Percentiles rank a stretch among this genome's conserved stretches.
These are phyloP conservation scores for Saccharomyces hybrid DNA, from an alignment of 1,139 yeast genomes.

Conservation along the genomic window DNA sequence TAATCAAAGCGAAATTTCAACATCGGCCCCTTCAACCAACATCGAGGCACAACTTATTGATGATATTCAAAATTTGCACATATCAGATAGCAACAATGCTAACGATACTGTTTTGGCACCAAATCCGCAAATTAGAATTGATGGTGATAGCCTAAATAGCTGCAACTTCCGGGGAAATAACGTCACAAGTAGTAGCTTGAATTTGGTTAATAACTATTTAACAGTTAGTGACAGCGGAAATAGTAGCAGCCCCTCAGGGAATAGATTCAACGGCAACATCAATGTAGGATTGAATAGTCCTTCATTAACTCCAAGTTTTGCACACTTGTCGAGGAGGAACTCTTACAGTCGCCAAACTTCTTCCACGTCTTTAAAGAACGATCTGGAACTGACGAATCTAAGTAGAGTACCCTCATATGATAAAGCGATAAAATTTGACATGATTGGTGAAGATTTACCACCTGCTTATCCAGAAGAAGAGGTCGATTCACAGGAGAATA, in stretches of 20 bases:
- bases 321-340: conserved; percentile 51
- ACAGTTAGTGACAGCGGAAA: not conserved
- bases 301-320: conserved; percentile 44
- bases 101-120: not conserved
- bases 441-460: conserved; percentile 44
- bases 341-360: conserved; percentile 32
- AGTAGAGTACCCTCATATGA: conserved; percentile 77
- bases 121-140: not conserved
- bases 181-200: not conserved
- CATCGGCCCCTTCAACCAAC: conserved; percentile 23
- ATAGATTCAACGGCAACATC: not conserved
- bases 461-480: conserved; percentile 46
- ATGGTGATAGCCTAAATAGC: not conserved
- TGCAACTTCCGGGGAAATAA: not conserved
- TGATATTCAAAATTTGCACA: conserved; percentile 13
- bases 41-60: conserved; percentile 25
- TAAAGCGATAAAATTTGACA: conserved; percentile 55
- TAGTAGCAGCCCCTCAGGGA: not conserved
- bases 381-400: conserved; percentile 41
- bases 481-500: conserved; percentile 3
- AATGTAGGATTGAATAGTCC: conserved; percentile 29
- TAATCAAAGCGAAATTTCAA: conserved; percentile 15
- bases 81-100: not conserved
- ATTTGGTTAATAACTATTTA: not conserved
- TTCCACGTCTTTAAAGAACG: conserved; percentile 22